Evolutionary conservation across 2,329 filamentous ascomycete species (phyloP).

Genomic region (Aureobasidium leucospermi): DNA sequence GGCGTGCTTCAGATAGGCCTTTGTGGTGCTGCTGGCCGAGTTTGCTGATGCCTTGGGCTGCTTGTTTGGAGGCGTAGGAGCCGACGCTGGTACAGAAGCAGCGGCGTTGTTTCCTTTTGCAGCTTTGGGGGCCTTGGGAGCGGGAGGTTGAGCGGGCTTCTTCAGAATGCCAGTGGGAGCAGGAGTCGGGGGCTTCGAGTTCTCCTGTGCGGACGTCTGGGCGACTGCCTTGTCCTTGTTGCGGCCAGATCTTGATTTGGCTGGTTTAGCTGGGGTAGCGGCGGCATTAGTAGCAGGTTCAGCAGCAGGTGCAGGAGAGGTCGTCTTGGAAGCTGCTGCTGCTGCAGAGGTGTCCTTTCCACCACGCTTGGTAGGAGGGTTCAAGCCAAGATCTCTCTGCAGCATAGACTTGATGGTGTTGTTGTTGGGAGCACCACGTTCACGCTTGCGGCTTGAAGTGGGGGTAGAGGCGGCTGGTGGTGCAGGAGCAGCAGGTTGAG

Average conservation of each 20-base stretch:
- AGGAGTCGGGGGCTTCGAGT: slow-evolving; percentile 13
- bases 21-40: slow-evolving; percentile 32
- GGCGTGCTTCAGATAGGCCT: slow-evolving; percentile 49
- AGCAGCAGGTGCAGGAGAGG: slow-evolving; percentile 5
- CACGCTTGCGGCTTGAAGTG: slow-evolving; percentile 43
- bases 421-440: slow-evolving; percentile 44
- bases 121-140: slow-evolving; percentile 13
- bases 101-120: slow-evolving; percentile 11
- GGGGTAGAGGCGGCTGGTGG: not conserved
- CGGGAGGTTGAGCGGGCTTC: slow-evolving; percentile 24
- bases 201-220: slow-evolving; percentile 3
- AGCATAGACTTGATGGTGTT: slow-evolving; percentile 45
- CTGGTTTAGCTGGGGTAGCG: not conserved
- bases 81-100: slow-evolving; percentile 14
- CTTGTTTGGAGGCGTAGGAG: slow-evolving; percentile 10
- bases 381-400: slow-evolving; percentile 54
- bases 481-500: slow-evolving; percentile 26
- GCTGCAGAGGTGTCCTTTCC: slow-evolving; percentile 20
- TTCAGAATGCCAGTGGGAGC: slow-evolving; percentile 32
- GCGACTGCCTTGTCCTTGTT: slow-evolving; percentile 14
- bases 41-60: slow-evolving; percentile 11
- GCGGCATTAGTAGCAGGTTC: not conserved
- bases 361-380: slow-evolving; percentile 32
- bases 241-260: slow-evolving; percentile 8
- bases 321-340: slow-evolving; percentile 10